Evolutionary conservation across 2,329 filamentous ascomycete species (phyloP).

Genomic region (Balansia obtecta): DNA sequence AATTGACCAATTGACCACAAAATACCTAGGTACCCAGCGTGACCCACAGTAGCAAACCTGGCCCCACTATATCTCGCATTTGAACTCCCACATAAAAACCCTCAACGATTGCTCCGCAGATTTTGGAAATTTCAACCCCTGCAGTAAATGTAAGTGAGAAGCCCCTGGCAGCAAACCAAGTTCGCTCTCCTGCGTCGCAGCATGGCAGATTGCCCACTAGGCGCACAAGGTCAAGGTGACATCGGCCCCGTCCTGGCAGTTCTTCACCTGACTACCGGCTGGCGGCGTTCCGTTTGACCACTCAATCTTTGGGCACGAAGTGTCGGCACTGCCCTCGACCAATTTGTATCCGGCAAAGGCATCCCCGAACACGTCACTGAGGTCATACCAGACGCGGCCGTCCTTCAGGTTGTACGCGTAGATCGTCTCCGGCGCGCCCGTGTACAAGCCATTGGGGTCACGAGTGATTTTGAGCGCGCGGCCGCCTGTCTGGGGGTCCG

Average conservation of each 20-base stretch:
- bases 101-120: too few relatives aligned
- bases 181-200: too few relatives aligned
- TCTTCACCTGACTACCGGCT: conserved; percentile 25
- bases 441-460: conserved; percentile 23
- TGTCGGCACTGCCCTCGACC: conserved; percentile 16
- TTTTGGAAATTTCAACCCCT: too few relatives aligned
- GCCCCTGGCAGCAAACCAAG: too few relatives aligned
- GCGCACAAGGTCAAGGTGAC: conserved; percentile 26
- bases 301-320: conserved; percentile 21
- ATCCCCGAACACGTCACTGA: conserved; percentile 28
- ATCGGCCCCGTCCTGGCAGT: conserved; percentile 19
- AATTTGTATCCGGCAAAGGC: conserved; percentile 22
- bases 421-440: conserved; percentile 26
- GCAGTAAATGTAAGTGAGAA: too few relatives aligned
- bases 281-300: conserved; percentile 24
- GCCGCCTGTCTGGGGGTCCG: conserved; percentile 25
- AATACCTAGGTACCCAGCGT: too few relatives aligned
- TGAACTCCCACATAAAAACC: too few relatives aligned
- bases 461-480: conserved; percentile 26
- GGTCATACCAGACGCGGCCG: conserved; percentile 25
- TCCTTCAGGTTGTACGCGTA: conserved; percentile 27
- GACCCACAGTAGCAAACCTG: too few relatives aligned
- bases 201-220: too few relatives aligned
- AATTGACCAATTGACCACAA: too few relatives aligned
- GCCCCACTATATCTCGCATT: too few relatives aligned